Base-by-base conservation (phyloP, 23 red algal species). In the Gracilaria caudata region DNA sequence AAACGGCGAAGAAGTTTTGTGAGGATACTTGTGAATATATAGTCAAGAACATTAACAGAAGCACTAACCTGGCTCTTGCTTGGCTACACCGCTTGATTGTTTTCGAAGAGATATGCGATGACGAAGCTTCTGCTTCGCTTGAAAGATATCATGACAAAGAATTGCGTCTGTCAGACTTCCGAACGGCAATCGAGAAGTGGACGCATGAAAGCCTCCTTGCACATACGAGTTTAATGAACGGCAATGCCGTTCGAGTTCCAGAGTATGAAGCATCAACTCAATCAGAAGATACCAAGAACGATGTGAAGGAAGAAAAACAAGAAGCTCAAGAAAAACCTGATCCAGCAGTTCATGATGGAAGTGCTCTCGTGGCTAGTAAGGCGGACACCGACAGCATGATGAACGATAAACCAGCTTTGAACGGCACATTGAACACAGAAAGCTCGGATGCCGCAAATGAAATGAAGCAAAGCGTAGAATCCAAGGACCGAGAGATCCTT, bases 11-110 rank as follows among this genome's bases (percentile, higher is more conserved):
- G 51, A 72, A 82, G 43, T 91, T 91, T 82, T 81, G 87, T 88
- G 71, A 94, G 51, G 82, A 94, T 34, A 46, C 59, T 2, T 84
- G 82, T 73, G 75, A 44, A 23, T 94, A 85, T 74, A 79, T 94
- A 21, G 81, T 73, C 20, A 76, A 80, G 19, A 80, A 80, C 46
- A 74, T 94, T 34, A 36, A 54, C 32, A 43, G 24, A 35, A 83
- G 64, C 21, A 80, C 64, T 35, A 43, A 72, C 17, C 37, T 94
- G 46, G 92, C 92, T 61, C 78, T 79, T 29, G 84, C 85, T 40
- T 94, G 92, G 92, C 79, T 94, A 49, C 75, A 92, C 55, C 61
- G 71, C 3, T 60, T 80, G 33, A 38, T 74, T 59, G 77, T 80
- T 75, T 49, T 46, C 19, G 70, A 75, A 75, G 70, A 75, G 25